Evolutionary conservation across 208 protist species (phyloP), one percentile per base, ranked within the genome.

Genomic region (Eutreptiella sp.): DNA sequence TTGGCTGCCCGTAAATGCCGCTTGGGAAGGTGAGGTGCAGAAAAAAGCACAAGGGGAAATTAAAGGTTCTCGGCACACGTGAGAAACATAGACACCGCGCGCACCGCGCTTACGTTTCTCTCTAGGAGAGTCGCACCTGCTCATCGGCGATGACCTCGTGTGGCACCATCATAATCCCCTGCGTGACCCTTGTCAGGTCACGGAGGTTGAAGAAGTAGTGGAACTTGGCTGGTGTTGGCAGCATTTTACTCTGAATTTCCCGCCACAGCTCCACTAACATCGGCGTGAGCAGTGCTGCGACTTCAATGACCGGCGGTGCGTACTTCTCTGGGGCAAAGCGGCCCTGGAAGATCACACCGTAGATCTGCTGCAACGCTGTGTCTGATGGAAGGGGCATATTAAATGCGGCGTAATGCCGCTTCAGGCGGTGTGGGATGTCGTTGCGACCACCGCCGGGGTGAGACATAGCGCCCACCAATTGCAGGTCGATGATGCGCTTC

Each of bases 151-250:
- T 39, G 21, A 63, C 46, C 2, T 76, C 32, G 4, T 21, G 0
- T 4, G 33, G 35, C 5, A 27, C 46, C 3, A 55, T 19, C 66
- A 72, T 72, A 7, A 91, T 76, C 29, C 86, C 85, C 33, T 79
- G 70, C 53, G 84, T 88, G 2, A 91, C 73, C n/a, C 78, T 68
- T 1, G 70, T 73, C 9, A 92, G 59, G 45, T 92, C 86, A 42
- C 82, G 55, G 57, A 92, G 66, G 62, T 87, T 90, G 75, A 92
- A 92, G 7, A 91, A 38, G 59, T 92, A 92, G 61, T 91, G 81
- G 58, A 89, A 87, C 54, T 88, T 88, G 2, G 64, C 60, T 24
- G 85, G 83, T n/a, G 81, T 90, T 38, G 85, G 85, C 32, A 88
- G 57, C 66, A 92, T 77, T 43, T 77, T 79, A 2, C 42, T 64